Conservation (phyloP, 1,139 yeast species). For the Nematodospora anomalae region DNA sequence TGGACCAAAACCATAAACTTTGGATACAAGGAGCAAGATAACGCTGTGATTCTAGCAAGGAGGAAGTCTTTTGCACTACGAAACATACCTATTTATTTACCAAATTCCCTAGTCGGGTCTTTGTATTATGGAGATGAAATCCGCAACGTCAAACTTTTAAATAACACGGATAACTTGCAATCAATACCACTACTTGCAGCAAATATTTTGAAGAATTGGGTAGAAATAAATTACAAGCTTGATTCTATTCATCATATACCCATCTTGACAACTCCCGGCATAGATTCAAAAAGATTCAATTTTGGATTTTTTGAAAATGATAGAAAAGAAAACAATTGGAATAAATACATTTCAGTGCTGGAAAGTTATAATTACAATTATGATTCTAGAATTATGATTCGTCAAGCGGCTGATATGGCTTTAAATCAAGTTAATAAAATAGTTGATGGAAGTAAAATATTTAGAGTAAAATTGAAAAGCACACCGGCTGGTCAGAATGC, state of each 20-base stretch:
- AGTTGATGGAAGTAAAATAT: slow-evolving; percentile 7
- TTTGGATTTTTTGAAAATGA: slow-evolving; percentile 13
- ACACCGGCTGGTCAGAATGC: background rate
- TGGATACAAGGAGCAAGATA: slow-evolving; percentile 5
- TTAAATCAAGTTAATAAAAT: slow-evolving; percentile 10
- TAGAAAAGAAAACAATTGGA: slow-evolving; percentile 18
- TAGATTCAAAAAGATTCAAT: slow-evolving; percentile 24
- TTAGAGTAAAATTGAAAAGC: slow-evolving; percentile 6
- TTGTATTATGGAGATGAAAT: slow-evolving; percentile 17
- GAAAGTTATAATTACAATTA: slow-evolving; percentile 21
- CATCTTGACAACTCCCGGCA: slow-evolving; percentile 30
- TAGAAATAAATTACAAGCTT: slow-evolving; percentile 24
- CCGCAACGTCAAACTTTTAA: slow-evolving; percentile 7
- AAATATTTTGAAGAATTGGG: slow-evolving; percentile 26
- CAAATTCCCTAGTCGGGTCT: slow-evolving; percentile 29
- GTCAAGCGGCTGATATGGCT: slow-evolving; percentile 12
- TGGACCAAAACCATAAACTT: slow-evolving; percentile 22
- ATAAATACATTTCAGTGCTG: slow-evolving; percentile 18
- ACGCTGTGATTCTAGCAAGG: slow-evolving; percentile 21
- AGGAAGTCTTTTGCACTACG: slow-evolving; percentile 25
- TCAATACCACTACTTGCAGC: slow-evolving; percentile 33
- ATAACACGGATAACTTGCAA: slow-evolving; percentile 10
- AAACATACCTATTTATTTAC: slow-evolving; percentile 26
- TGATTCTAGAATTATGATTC: slow-evolving; percentile 13
- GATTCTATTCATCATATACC: slow-evolving; percentile 30